Conservation (phyloP, 2,329 filamentous ascomycete species). For the Verruconis gallopava region DNA sequence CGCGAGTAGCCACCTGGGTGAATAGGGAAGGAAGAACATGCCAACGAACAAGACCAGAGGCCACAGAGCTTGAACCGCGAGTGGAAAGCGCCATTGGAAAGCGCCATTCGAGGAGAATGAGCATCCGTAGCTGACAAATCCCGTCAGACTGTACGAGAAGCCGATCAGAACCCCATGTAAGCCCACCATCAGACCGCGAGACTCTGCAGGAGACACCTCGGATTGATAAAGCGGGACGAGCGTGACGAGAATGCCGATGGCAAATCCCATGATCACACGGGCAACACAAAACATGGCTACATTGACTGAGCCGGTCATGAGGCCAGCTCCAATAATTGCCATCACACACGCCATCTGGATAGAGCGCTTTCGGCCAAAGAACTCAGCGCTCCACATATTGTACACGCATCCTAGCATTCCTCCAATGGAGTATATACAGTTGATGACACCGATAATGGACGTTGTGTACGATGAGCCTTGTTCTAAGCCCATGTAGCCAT, state of each 20-base stretch:
- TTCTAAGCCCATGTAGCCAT: constrained; percentile 3
- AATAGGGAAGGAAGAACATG: constrained; percentile 12
- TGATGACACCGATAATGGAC: constrained; percentile 7
- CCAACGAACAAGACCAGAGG: constrained; percentile 12
- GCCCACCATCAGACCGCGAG: constrained; percentile 14
- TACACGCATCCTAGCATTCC: constrained; percentile 4
- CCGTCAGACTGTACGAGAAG: constrained; percentile 11
- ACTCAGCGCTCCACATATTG: constrained; percentile 7
- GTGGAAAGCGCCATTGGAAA: constrained; percentile 16
- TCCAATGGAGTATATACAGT: constrained; percentile 6
- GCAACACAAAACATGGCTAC: constrained; percentile 9
- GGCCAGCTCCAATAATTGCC: constrained; percentile 8
- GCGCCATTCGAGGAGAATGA: constrained; percentile 12
- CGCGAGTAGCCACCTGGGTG: constrained; percentile 13
- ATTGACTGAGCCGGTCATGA: constrained; percentile 10
- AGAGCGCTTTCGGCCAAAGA: constrained; percentile 3
- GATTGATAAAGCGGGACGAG: constrained; percentile 14
- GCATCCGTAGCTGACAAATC: constrained; percentile 14
- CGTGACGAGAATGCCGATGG: constrained; percentile 10
- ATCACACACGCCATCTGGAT: constrained; percentile 8
- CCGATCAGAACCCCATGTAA: constrained; percentile 13
- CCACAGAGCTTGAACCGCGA: constrained; percentile 14
- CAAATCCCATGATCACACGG: constrained; percentile 9
- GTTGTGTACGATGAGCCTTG: constrained; percentile 3
- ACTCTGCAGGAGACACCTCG: constrained; percentile 14